phyloP scores from a whole-genome alignment of 2,329 filamentous ascomycete genomes.

The Neofusicoccum sp. region DNA sequence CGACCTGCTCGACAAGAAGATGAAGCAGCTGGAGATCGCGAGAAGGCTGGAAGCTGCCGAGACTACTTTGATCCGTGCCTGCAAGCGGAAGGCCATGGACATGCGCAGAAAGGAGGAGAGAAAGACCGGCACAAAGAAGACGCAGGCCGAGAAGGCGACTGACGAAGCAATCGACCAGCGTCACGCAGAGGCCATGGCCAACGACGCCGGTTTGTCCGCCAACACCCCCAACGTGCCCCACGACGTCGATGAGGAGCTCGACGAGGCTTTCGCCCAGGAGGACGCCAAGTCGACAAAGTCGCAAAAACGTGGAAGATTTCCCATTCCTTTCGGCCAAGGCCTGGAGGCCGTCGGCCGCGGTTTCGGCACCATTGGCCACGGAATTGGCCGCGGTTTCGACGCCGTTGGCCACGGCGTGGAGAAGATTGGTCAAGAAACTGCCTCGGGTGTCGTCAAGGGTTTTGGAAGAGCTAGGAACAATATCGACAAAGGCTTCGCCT shows the following conservation, averaged over 20 bases:
- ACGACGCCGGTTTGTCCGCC: neutral
- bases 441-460: neutral
- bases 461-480: neutral
- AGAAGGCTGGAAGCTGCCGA: conserved; percentile 74
- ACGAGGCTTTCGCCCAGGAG: conserved; percentile 4
- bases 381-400: conserved; percentile 13
- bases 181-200: neutral
- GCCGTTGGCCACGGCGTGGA: conserved; percentile 12
- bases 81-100: conserved; percentile 40
- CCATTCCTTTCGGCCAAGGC: conserved; percentile 37
- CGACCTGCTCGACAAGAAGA: conserved; percentile 78
- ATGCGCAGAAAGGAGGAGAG: conserved; percentile 12
- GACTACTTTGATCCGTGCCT: conserved; percentile 76
- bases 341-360: conserved; percentile 5
- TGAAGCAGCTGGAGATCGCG: conserved; percentile 70
- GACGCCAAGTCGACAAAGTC: neutral
- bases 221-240: conserved; percentile 12
- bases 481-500: neutral
- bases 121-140: neutral
- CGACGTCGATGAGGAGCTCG: conserved; percentile 10
- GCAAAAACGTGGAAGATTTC: conserved; percentile 29
- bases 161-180: neutral
- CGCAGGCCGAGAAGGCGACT: neutral
- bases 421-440: conserved; percentile 4
- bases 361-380: neutral